Evolutionary conservation across 2,329 filamentous ascomycete genomes (phyloP).

Genomic region (Monosporascus sp.): DNA sequence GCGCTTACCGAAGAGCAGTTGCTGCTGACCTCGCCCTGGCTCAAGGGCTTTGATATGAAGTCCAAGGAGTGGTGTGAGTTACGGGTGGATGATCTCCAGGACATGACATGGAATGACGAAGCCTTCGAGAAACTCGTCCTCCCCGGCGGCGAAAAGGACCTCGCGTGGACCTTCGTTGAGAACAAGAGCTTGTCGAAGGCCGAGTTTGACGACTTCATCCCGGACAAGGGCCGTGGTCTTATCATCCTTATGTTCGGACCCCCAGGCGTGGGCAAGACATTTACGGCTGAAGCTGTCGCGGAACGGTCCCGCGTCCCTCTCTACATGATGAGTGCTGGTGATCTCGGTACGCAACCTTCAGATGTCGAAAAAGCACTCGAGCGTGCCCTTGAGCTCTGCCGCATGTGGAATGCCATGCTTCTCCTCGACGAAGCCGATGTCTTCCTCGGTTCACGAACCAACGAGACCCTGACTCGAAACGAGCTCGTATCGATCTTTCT

Average conservation of each 20-base stretch:
- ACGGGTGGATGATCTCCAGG: conserved; percentile 19
- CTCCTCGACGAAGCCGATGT: conserved; percentile 39
- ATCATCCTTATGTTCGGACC: conserved; percentile 31
- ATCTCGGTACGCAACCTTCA: conserved; percentile 29
- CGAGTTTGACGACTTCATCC: conserved; percentile 29
- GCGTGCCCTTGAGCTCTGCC: conserved; percentile 29
- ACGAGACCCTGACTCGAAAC: conserved; percentile 31
- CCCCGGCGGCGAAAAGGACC: conserved; percentile 30
- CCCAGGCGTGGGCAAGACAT: conserved; percentile 33
- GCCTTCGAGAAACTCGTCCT: conserved; percentile 32
- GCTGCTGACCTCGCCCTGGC: conserved; percentile 30
- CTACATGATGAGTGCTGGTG: conserved; percentile 33
- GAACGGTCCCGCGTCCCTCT: conserved; percentile 32
- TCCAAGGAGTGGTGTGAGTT: conserved; percentile 27
- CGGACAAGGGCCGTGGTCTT: conserved; percentile 29
- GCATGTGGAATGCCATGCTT: conserved; percentile 37
- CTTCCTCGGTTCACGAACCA: conserved; percentile 31
- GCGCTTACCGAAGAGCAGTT: conserved; percentile 28
- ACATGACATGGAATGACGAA: conserved; percentile 29
- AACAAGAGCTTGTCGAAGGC: conserved; percentile 23
- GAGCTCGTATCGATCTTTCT: conserved; percentile 28
- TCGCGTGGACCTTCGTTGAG: conserved; percentile 33
- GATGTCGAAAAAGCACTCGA: conserved; percentile 29
- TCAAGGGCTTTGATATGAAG: conserved; percentile 32
- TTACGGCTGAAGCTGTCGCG: conserved; percentile 34